These are phyloP conservation scores for Phlebiopsis flavidoalba DNA, from an alignment of 768 basidiomycete genomes.

Conservation along the genomic window DNA sequence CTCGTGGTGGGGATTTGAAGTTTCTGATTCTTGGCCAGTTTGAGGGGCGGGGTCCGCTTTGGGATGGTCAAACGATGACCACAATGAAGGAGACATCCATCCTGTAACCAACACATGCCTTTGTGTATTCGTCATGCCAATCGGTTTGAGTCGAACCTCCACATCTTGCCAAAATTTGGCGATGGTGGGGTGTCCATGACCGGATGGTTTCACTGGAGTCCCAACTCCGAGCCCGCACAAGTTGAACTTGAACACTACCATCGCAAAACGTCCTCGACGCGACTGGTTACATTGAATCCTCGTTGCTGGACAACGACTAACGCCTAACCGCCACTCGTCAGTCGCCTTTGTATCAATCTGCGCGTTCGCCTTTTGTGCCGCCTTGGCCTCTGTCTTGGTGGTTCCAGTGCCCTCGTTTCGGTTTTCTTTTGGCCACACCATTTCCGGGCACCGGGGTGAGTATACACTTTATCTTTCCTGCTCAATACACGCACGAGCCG, in stretches of 20 bases:
- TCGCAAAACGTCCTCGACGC: neutral
- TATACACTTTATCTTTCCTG: neutral
- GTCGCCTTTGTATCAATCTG: neutral
- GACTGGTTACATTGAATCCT: neutral
- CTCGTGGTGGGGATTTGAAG: constrained; percentile 41
- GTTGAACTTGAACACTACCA: neutral
- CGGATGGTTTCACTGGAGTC: neutral
- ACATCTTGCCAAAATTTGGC: neutral
- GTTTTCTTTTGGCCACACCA: neutral
- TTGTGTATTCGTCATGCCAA: neutral
- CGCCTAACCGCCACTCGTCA: neutral
- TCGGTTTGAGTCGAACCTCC: neutral
- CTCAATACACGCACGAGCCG: neutral
- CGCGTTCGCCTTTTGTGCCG: neutral
- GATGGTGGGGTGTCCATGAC: neutral
- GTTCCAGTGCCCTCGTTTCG: neutral
- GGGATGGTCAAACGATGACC: neutral
- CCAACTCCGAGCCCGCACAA: neutral
- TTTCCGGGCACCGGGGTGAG: neutral
- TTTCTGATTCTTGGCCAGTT: constrained; percentile 32
- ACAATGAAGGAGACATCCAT: neutral
- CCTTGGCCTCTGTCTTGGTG: neutral
- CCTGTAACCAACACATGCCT: neutral
- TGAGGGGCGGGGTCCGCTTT: neutral
- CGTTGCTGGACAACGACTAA: neutral